These are phyloP conservation scores for Coemansia sp. DNA, from an alignment of 192 early-diverging fungal species.

Conservation along the genomic window DNA sequence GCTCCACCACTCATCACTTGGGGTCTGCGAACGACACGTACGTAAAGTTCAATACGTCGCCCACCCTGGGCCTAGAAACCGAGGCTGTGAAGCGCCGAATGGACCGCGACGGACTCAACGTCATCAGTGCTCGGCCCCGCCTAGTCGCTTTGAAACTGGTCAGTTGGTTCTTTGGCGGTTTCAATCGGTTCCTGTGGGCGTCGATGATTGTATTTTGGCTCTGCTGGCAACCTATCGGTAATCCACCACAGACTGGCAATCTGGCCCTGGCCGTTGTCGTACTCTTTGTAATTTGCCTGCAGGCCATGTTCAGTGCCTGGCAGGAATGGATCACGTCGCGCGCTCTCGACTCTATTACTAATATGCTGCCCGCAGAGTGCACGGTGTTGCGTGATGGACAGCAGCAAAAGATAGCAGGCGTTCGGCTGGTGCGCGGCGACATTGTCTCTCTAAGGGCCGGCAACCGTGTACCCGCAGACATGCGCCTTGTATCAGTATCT, in stretches of 20 bases:
- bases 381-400: conserved; percentile 70
- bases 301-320: conserved; percentile 68
- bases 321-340: conserved; percentile 68
- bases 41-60: conserved; percentile 23
- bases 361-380: conserved; percentile 65
- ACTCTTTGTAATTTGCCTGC: conserved; percentile 65
- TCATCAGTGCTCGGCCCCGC: conserved; percentile 10
- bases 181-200: conserved; percentile 69
- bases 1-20: conserved; percentile 18
- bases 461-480: conserved; percentile 77
- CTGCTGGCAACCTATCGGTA: conserved; percentile 63
- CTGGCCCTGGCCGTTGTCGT: conserved; percentile 62
- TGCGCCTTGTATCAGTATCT: conserved; percentile 63
- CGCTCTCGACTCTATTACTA: conserved; percentile 72
- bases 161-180: conserved; percentile 65
- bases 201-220: conserved; percentile 65
- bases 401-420: conserved; percentile 50
- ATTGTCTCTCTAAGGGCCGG: conserved; percentile 66
- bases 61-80: conserved; percentile 18
- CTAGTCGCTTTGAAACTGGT: neutral
- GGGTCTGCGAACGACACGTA: conserved; percentile 18
- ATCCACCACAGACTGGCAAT: conserved; percentile 57
- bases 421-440: conserved; percentile 73
- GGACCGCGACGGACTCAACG: conserved; percentile 18
- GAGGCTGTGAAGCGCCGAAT: conserved; percentile 15